These are phyloP conservation scores for Coemansia sp. DNA, from an alignment of 192 early-diverging fungal genomes.

Conservation along the genomic window DNA sequence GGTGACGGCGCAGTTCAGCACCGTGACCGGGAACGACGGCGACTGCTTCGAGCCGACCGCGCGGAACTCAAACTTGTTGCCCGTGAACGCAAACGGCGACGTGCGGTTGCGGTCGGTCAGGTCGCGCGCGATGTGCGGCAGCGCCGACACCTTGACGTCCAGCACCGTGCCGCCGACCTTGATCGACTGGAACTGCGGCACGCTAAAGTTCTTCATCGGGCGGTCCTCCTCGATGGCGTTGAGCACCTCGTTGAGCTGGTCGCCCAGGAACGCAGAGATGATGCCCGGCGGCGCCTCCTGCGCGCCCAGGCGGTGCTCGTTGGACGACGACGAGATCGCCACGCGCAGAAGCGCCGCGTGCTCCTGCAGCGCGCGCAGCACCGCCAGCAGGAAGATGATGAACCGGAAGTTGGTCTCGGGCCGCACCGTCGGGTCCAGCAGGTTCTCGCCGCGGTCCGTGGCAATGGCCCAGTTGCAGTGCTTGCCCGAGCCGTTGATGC, in stretches of 20 bases:
- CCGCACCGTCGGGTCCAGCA: constrained; percentile 90
- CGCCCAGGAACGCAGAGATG: constrained; percentile 96
- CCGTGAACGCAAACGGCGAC: constrained; percentile 98
- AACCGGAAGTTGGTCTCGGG: constrained; percentile 99
- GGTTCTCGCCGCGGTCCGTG: constrained; percentile 94
- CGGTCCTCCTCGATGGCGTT: constrained; percentile 87
- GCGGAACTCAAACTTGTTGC: constrained; percentile 99
- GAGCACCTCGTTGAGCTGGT: constrained; percentile 94
- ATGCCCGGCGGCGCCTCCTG: constrained; percentile 98
- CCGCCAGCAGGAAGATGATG: constrained; percentile 90
- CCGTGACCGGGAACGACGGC: constrained; percentile 90
- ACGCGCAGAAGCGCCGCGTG: constrained; percentile 90
- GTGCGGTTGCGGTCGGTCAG: constrained; percentile 99
- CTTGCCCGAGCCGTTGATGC: constrained; percentile 98
- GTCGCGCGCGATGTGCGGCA: constrained; percentile 91
- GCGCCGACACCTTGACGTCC: constrained; percentile 90
- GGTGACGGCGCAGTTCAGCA: constrained; percentile 91
- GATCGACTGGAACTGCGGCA: constrained; percentile 87
- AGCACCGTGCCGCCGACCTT: constrained; percentile 92
- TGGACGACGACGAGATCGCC: constrained; percentile 88
- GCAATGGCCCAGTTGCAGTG: constrained; percentile 98
- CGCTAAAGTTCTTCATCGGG: constrained; percentile 79
- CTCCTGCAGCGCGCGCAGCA: constrained; percentile 86
- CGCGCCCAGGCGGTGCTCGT: constrained; percentile 98
- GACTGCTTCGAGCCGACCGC: constrained; percentile 98